Evolutionary conservation across 78 protist species (phyloP).

Genomic region (Salpingoeca rosetta): DNA sequence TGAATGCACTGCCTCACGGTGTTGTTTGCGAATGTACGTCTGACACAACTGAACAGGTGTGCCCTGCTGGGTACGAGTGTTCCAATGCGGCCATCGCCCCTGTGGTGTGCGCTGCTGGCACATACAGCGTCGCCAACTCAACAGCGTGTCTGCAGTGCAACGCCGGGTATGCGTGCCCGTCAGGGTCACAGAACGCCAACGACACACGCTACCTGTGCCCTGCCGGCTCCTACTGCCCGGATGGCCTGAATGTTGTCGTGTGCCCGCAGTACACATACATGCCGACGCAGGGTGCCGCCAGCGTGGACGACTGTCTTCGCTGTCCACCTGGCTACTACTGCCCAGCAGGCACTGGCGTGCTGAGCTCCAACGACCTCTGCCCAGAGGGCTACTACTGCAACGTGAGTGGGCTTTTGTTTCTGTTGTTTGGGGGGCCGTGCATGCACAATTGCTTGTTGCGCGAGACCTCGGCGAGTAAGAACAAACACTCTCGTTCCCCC

Average conservation of each 20-base stretch:
- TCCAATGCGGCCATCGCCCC: background rate
- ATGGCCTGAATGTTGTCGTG: background rate
- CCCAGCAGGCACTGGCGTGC: background rate
- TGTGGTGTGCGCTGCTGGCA: conserved; percentile 1
- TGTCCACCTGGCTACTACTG: conserved; percentile 32
- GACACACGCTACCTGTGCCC: conserved; percentile 27
- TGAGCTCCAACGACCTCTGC: conserved; percentile 11
- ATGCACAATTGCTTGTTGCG: conserved; percentile 5
- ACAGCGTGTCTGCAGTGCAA: conserved; percentile 4
- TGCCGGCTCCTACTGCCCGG: conserved; percentile 33
- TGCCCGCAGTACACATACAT: conserved; percentile 29
- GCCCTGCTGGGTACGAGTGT: conserved; percentile 16
- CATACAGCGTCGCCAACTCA: background rate
- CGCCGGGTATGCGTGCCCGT: conserved; percentile 8
- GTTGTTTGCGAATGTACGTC: too few species aligned
- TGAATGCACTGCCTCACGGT: too few species aligned
- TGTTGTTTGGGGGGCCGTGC: conserved; percentile 22
- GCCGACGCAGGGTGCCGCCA: background rate
- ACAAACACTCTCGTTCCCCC: too few species aligned
- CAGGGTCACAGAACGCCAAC: too few species aligned
- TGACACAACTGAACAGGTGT: too few species aligned
- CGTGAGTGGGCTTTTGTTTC: background rate
- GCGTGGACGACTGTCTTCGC: background rate
- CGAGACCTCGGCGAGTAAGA: too few species aligned
- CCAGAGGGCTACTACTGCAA: conserved; percentile 36